phyloP scores from a whole-genome alignment of 106 monocot species.

The Iris macrosiphon region DNA sequence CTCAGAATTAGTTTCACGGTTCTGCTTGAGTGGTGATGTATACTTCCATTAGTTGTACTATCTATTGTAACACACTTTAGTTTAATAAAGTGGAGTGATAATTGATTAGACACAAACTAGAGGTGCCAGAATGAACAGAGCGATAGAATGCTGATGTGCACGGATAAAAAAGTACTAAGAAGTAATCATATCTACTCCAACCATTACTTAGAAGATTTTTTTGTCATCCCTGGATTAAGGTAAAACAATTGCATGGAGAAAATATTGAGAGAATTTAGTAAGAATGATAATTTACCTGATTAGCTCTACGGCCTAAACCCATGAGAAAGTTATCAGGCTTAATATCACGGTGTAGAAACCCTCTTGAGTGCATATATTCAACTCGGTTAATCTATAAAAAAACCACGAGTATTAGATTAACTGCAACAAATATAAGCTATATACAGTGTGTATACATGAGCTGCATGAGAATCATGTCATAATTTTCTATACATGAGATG shows the following conservation, averaged over 20 bases:
- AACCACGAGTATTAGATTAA: background rate
- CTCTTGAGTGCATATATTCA: constrained; percentile 65
- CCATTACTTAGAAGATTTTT: no score
- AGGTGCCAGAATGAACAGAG: no score
- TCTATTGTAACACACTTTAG: background rate
- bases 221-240: no score
- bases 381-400: constrained; percentile 50
- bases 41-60: background rate
- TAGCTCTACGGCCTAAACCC: constrained; percentile 63
- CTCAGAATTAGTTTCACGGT: no score
- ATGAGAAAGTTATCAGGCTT: constrained; percentile 85
- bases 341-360: constrained; percentile 79
- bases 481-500: background rate
- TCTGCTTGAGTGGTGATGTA: background rate
- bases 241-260: background rate
- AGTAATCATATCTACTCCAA: no score
- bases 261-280: background rate
- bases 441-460: no score
- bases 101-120: no score
- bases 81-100: no score
- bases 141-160: no score
- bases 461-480: background rate
- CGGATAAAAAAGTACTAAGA: no score
- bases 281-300: constrained; percentile 37
- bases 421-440: background rate